Conservation (phyloP, 2,329 filamentous ascomycete genomes). For the Phoma sp. region DNA sequence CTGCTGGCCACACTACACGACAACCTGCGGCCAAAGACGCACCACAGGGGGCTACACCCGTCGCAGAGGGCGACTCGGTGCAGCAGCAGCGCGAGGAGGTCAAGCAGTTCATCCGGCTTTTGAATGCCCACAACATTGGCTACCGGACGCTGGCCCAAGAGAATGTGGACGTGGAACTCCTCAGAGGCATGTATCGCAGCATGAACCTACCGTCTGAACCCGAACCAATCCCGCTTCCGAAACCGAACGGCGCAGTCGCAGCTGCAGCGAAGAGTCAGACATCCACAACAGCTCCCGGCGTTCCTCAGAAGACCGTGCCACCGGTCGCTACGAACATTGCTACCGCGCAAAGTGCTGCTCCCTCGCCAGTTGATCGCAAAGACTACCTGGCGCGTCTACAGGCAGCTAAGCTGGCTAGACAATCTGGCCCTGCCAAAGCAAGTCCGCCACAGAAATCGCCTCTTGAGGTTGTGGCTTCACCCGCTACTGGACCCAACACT, state of each 20-base stretch:
- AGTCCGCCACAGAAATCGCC: conserved; percentile 29
- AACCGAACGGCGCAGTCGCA: conserved; percentile 15
- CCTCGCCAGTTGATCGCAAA: conserved; percentile 66
- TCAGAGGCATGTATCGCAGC: conserved; percentile 36
- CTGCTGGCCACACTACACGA: conserved; percentile 19
- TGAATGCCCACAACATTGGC: conserved; percentile 67
- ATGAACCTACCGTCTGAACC: conserved; percentile 37
- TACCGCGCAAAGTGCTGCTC: conserved; percentile 39
- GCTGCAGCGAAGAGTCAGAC: conserved; percentile 3
- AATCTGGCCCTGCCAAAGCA: conserved; percentile 25
- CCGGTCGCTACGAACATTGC: conserved; percentile 30
- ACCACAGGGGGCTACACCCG: conserved; percentile 5
- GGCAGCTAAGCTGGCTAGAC: conserved; percentile 69
- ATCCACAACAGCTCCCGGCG: conserved; percentile 11
- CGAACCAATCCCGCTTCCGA: conserved; percentile 32
- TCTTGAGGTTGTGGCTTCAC: conserved; percentile 18
- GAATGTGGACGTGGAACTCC: conserved; percentile 33
- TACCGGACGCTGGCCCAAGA: conserved; percentile 68
- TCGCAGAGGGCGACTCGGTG: conserved; percentile 17
- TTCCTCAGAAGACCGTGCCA: conserved; percentile 22
- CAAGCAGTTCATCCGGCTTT: conserved; percentile 46
- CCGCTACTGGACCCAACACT: conserved; percentile 16
- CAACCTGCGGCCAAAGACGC: conserved; percentile 7
- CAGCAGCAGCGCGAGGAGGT: conserved; percentile 39
- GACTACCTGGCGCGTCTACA: conserved; percentile 78